Percentiles rank a stretch among this genome's conserved stretches.
Conservation (phyloP, 345 rosid genomes). For the Raphanus raphanistrum region DNA sequence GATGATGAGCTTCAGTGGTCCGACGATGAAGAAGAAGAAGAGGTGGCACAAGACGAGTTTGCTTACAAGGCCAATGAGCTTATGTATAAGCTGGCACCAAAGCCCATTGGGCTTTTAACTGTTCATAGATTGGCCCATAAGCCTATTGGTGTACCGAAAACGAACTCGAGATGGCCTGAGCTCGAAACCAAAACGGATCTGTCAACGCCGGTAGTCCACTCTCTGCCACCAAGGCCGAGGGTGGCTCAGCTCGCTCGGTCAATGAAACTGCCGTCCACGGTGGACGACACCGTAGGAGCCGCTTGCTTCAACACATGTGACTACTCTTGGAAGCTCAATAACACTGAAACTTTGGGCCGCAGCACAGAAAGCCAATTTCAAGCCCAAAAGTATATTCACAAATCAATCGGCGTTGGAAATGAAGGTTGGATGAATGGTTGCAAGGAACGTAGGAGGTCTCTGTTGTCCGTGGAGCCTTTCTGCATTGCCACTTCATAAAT, state of each 20-base stretch:
- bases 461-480: constrained; percentile 51
- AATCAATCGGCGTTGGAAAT: not conserved
- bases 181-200: constrained; percentile 27
- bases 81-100: constrained; percentile 49
- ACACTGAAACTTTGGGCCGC: constrained; percentile 14
- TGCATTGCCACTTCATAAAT: constrained; percentile 81
- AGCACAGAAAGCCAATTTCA: constrained; percentile 22
- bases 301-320: constrained; percentile 64
- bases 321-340: constrained; percentile 42
- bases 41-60: constrained; percentile 34
- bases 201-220: constrained; percentile 48
- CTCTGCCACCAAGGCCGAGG: constrained; percentile 60
- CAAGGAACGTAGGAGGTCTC: constrained; percentile 73
- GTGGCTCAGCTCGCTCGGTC: constrained; percentile 44
- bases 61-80: constrained; percentile 42
- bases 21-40: constrained; percentile 28
- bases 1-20: constrained; percentile 31
- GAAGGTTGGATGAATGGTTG: constrained; percentile 56
- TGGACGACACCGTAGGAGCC: constrained; percentile 26
- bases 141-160: constrained; percentile 48
- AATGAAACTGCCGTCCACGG: constrained; percentile 27
- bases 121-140: constrained; percentile 68
- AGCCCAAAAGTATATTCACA: constrained; percentile 14
- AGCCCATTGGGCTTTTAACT: constrained; percentile 43
- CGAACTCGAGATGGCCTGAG: constrained; percentile 52